Percentiles rank a stretch among this genome's conserved stretches.
Conservation (phyloP, 2,329 filamentous ascomycete species). For the Ascocoryne sarcoides region DNA sequence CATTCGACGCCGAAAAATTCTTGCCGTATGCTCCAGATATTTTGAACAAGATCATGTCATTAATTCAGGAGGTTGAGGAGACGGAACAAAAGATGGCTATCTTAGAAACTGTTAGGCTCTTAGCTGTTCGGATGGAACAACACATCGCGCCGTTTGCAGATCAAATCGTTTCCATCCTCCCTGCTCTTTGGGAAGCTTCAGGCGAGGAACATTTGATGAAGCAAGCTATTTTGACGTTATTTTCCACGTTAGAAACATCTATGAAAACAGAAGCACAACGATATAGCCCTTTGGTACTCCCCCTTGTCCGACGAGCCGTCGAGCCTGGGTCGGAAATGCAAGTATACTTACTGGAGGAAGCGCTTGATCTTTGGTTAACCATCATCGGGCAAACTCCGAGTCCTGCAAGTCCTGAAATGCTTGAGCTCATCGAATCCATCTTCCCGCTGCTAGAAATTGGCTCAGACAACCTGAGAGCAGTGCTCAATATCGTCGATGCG, state of each 20-base stretch:
- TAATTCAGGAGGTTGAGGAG: slow-evolving; percentile 72
- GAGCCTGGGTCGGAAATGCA: slow-evolving; percentile 66
- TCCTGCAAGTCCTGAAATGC: slow-evolving; percentile 52
- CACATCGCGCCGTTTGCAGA: slow-evolving; percentile 63
- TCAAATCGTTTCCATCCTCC: slow-evolving; percentile 71
- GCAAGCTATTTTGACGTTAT: slow-evolving; percentile 79
- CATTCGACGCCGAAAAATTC: slow-evolving; percentile 67
- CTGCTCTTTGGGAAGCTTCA: slow-evolving; percentile 75
- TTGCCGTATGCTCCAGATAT: slow-evolving; percentile 67
- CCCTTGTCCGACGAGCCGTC: slow-evolving; percentile 72
- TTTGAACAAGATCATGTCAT: slow-evolving; percentile 61
- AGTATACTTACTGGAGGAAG: slow-evolving; percentile 83
- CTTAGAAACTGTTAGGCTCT: slow-evolving; percentile 72
- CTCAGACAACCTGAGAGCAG: slow-evolving; percentile 52
- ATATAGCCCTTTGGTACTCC: slow-evolving; percentile 73
- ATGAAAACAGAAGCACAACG: slow-evolving; percentile 70
- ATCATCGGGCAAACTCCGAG: slow-evolving; percentile 59
- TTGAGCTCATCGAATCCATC: slow-evolving; percentile 51
- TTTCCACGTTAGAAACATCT: slow-evolving; percentile 75
- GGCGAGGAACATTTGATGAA: slow-evolving; percentile 82
- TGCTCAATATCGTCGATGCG: slow-evolving; percentile 56
- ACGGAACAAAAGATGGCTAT: slow-evolving; percentile 88
- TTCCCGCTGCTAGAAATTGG: slow-evolving; percentile 60
- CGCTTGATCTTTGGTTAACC: slow-evolving; percentile 78
- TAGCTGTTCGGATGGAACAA: slow-evolving; percentile 75